Percentiles rank a stretch among this genome's conserved stretches.
These are phyloP conservation scores for Ustilago cynodontis DNA, from an alignment of 1,284 basidiomycete species.

Conservation along the genomic window DNA sequence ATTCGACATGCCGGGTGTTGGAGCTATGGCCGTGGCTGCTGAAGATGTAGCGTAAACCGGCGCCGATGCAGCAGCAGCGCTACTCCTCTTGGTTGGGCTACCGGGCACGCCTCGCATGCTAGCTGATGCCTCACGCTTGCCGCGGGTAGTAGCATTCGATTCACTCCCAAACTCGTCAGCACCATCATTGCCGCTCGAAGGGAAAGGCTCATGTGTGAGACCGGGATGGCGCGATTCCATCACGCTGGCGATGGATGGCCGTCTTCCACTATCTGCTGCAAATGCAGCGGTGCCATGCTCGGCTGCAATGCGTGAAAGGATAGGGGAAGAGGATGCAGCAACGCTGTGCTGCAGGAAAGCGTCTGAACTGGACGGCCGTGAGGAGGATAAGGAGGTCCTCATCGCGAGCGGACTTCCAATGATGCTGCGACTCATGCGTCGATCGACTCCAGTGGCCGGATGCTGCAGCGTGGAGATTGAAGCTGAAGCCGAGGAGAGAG, in stretches of 20 bases:
- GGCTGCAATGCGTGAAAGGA: not conserved
- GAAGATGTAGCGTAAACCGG: not conserved
- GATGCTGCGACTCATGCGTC: constrained; percentile 14
- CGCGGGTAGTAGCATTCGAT: not conserved
- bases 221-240: constrained; percentile 10
- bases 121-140: constrained; percentile 18
- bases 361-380: constrained; percentile 19
- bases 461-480: constrained; percentile 5
- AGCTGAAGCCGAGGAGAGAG: constrained; percentile 17
- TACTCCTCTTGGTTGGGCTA: constrained; percentile 15
- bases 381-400: constrained; percentile 3
- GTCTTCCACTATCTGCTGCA: not conserved
- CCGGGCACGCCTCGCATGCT: constrained; percentile 34
- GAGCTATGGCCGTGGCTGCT: not conserved
- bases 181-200: not conserved
- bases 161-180: not conserved
- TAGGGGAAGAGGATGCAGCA: not conserved
- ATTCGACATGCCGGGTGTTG: not conserved
- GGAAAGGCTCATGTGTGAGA: not conserved
- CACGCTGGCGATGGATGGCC: constrained; percentile 18
- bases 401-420: constrained; percentile 24
- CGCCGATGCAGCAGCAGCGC: not conserved
- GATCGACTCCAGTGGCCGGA: constrained; percentile 6
- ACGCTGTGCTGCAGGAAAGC: not conserved
- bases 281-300: not conserved